Evolutionary conservation across 768 basidiomycete genomes (phyloP).

Genomic region (Mycena albidolilacea): DNA sequence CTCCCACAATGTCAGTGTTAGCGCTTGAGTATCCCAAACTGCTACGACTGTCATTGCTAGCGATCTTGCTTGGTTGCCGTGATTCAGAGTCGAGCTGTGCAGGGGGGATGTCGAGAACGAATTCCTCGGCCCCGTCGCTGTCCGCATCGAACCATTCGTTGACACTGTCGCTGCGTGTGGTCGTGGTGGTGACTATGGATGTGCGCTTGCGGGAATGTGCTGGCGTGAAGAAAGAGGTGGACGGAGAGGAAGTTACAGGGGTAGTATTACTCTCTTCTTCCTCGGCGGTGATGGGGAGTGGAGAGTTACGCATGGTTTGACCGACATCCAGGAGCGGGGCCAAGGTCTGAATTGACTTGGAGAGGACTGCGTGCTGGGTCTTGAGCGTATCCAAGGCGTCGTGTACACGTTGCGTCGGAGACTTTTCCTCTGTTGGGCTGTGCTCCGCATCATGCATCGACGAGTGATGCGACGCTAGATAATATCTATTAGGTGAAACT

Average conservation of each 20-base stretch:
- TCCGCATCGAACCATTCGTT: conserved; percentile 89
- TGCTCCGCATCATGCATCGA: conserved; percentile 41
- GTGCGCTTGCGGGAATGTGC: conserved; percentile 53
- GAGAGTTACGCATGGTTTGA: conserved; percentile 48
- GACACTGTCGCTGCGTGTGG: conserved; percentile 62
- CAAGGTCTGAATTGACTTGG: conserved; percentile 58
- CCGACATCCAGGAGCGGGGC: conserved; percentile 45
- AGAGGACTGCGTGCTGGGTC: conserved; percentile 69
- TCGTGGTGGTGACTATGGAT: conserved; percentile 59
- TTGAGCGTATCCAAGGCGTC: conserved; percentile 68
- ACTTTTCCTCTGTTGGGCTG: conserved; percentile 31
- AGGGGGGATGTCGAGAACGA: conserved; percentile 66
- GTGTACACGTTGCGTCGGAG: conserved; percentile 57
- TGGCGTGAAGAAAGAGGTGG: conserved; percentile 45
- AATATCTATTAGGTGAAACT: conserved; percentile 8
- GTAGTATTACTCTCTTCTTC: conserved; percentile 56
- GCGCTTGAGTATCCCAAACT: conserved; percentile 63
- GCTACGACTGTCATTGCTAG: conserved; percentile 57
- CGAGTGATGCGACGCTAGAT: conserved; percentile 45
- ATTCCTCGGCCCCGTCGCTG: conserved; percentile 77
- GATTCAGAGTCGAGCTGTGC: conserved; percentile 52
- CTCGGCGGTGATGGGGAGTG: conserved; percentile 64
- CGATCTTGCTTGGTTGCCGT: conserved; percentile 56
- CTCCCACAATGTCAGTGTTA: conserved; percentile 68
- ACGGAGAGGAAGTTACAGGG: conserved; percentile 35